Base-by-base conservation (phyloP, 1,139 yeast species). In the Yamadazyma atmosphaerica region DNA sequence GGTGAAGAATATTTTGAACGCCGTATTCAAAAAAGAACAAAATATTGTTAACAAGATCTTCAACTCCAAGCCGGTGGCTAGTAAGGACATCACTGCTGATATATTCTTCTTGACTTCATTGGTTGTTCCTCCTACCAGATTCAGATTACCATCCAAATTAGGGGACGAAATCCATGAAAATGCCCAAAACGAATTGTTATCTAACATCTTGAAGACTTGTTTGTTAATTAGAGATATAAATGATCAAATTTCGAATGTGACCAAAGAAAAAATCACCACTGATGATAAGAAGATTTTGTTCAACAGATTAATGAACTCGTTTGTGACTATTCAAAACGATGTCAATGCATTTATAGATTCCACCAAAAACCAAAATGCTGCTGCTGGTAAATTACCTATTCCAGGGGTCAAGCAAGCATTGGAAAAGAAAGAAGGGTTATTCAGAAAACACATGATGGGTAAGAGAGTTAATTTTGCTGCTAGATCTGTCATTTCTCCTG, bases 371-470 rank as follows among this genome's bases (percentile, higher is more conserved):
- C 95, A 86, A 62, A 68, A 68, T 41, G 81, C 83, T 15, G 75
- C 77, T 36, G 81, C 82, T 33, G 83, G 82, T n/a, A 81, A 79
- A 49, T 63, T 79, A 19, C 90, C 96, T 32, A 77, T 79, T 36
- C 98, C 99, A 2, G 99, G 99, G 71, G 81, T 94, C 54, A 92
- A 94, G 63, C 98, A 94, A 72, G 96, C 96, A 4, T 73, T 94
- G 56, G 99, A 94, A 68, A 92, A 94, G 83, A 94, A 94, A 63
- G 98, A 94, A 68, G 99, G 99, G 62, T 75, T 92, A 51, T 92
- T 92, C 74, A 83, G 99, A 74, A 92, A 90, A 63, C 96, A 94
- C 58, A 92, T 94, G 98, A 94, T 94, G 98, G 99, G 99, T 63
- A 94, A 94, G 74, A 88, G 99, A 72, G 99, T 94, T 44, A 94